A percentile compares a stretch with the other conserved stretches of the same genome.
These are phyloP conservation scores for Obba rivulosa DNA, from an alignment of 768 basidiomycete genomes.

Conservation along the genomic window DNA sequence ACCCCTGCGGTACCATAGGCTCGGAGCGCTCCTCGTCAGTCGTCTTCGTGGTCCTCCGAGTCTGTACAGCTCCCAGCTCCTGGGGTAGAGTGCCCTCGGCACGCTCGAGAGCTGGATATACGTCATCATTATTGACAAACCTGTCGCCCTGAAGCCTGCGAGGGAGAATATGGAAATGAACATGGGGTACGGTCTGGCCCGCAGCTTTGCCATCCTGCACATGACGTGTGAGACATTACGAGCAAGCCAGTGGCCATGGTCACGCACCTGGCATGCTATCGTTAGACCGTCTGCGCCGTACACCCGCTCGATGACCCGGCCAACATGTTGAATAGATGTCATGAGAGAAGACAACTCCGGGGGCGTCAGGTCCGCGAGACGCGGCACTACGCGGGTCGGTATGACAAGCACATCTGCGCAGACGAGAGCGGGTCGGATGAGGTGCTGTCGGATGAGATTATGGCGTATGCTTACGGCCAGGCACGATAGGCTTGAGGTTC, in stretches of 20 bases:
- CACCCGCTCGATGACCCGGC: conserved; percentile 70
- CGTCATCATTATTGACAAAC: conserved; percentile 62
- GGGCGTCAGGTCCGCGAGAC: conserved; percentile 41
- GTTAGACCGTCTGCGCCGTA: conserved; percentile 84
- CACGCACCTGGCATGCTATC: conserved; percentile 72
- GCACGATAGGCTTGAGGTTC: conserved; percentile 91
- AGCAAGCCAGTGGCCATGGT: neutral
- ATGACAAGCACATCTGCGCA: conserved; percentile 50
- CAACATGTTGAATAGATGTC: conserved; percentile 71
- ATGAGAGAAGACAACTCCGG: conserved; percentile 79
- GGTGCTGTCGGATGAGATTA: neutral
- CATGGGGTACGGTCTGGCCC: conserved; percentile 84
- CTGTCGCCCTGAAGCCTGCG: conserved; percentile 65
- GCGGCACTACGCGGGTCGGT: conserved; percentile 42
- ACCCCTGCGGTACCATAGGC: neutral
- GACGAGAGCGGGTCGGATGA: neutral
- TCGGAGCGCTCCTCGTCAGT: conserved; percentile 9
- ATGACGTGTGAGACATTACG: conserved; percentile 1
- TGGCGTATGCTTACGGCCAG: conserved; percentile 65
- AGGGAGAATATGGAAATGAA: conserved; percentile 94
- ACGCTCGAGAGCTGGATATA: conserved; percentile 75
- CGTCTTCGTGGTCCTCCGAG: neutral
- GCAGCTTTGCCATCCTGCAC: conserved; percentile 80
- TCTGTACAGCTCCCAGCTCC: conserved; percentile 25
- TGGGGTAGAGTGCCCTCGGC: conserved; percentile 47